These are phyloP conservation scores for Coniochaeta hoffmannii DNA, from an alignment of 2,329 filamentous ascomycete species.

Conservation along the genomic window DNA sequence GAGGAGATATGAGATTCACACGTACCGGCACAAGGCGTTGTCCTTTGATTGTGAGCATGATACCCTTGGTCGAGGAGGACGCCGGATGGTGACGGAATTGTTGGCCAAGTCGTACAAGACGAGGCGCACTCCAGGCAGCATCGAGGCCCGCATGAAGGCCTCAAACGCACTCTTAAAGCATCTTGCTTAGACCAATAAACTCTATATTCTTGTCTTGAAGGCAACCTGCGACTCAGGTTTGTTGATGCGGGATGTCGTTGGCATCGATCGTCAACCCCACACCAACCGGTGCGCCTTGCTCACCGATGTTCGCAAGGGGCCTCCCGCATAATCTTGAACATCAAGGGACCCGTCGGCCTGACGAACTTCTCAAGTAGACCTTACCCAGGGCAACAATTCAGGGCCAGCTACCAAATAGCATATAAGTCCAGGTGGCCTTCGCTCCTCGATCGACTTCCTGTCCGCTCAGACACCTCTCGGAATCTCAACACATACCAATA, in stretches of 20 bases:
- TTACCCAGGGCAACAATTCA: no score
- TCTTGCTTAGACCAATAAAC: not conserved
- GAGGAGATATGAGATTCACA: conserved; percentile 25
- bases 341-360: no score
- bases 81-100: conserved; percentile 1
- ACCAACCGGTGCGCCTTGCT: not conserved
- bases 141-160: not conserved
- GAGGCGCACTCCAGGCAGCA: not conserved
- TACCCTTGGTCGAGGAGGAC: not conserved
- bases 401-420: no score
- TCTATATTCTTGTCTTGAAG: not conserved
- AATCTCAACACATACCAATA: not conserved
- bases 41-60: not conserved
- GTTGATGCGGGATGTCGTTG: not conserved
- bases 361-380: no score
- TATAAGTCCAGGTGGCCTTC: no score
- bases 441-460: not conserved
- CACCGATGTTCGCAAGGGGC: not conserved
- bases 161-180: not conserved
- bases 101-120: not conserved
- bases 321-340: not conserved
- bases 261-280: not conserved
- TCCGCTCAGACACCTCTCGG: not conserved
- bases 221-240: not conserved
- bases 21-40: not conserved